Conservation (phyloP, 1,284 basidiomycete genomes). For the Prillingera fragicola region DNA sequence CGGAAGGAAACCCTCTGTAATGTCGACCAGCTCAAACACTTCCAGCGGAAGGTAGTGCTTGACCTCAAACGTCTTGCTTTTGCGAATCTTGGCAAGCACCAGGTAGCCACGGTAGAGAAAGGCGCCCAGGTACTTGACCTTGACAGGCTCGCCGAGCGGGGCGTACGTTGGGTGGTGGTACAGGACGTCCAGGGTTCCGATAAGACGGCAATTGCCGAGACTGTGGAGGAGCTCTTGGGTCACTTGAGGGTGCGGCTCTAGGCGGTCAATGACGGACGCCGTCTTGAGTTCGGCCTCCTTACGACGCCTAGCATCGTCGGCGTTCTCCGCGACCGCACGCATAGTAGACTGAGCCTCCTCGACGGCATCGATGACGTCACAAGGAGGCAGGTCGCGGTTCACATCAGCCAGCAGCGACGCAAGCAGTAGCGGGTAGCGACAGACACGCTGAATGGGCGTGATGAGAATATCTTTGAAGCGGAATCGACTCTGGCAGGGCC, state of each 20-base stretch:
- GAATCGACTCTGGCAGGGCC: slow-evolving; percentile 32
- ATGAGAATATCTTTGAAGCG: slow-evolving; percentile 75
- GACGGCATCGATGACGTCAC: slow-evolving; percentile 15
- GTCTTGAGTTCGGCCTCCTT: slow-evolving; percentile 65
- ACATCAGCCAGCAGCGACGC: slow-evolving; percentile 57
- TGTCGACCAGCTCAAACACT: slow-evolving; percentile 65
- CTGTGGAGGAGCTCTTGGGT: slow-evolving; percentile 57
- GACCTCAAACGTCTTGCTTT: slow-evolving; percentile 73
- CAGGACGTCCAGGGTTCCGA: slow-evolving; percentile 76
- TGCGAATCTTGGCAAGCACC: slow-evolving; percentile 75
- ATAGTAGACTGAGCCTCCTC: slow-evolving; percentile 48
- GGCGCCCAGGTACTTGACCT: slow-evolving; percentile 78
- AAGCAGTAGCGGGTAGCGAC: slow-evolving; percentile 83
- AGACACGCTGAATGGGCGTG: slow-evolving; percentile 81
- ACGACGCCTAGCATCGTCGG: slow-evolving; percentile 54
- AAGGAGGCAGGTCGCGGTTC: slow-evolving; percentile 16
- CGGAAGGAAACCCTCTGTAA: slow-evolving; percentile 64
- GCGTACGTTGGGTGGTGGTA: slow-evolving; percentile 54
- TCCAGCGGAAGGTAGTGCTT: slow-evolving; percentile 76
- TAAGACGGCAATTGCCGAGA: slow-evolving; percentile 67
- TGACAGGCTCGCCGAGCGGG: slow-evolving; percentile 52
- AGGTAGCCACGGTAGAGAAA: slow-evolving; percentile 83
- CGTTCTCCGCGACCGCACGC: slow-evolving; percentile 58
- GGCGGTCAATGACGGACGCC: slow-evolving; percentile 63
- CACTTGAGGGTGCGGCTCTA: slow-evolving; percentile 49